Evolutionary conservation across 2,329 filamentous ascomycete species (phyloP).

Genomic region (Talaromyces sp.): DNA sequence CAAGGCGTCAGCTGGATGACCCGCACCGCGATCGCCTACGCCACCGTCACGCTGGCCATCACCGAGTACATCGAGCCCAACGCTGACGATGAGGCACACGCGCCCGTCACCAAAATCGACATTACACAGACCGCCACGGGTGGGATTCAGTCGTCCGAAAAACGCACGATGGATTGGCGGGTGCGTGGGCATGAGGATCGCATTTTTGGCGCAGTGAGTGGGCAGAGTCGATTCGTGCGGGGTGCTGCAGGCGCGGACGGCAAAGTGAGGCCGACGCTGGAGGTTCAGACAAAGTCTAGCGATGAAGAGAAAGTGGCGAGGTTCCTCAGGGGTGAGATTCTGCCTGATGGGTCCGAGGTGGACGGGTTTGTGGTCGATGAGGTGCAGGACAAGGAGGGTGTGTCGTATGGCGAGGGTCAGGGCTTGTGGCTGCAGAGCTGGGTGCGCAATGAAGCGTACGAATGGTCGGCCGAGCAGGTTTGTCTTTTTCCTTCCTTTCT

Average conservation of each 20-base stretch:
- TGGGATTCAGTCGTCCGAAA: slow-evolving; percentile 61
- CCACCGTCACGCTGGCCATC: slow-evolving; percentile 62
- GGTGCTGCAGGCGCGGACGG: slow-evolving; percentile 27
- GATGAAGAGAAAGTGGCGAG: slow-evolving; percentile 28
- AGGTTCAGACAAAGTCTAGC: slow-evolving; percentile 31
- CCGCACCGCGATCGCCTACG: slow-evolving; percentile 65
- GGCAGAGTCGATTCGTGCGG: slow-evolving; percentile 50
- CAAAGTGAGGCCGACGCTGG: slow-evolving; percentile 29
- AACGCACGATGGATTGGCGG: slow-evolving; percentile 52
- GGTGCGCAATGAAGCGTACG: slow-evolving; percentile 42
- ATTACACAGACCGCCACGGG: slow-evolving; percentile 68
- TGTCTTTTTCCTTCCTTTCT: slow-evolving; percentile 3
- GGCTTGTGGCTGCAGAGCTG: slow-evolving; percentile 45
- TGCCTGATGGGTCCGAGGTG: slow-evolving; percentile 49
- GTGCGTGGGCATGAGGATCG: slow-evolving; percentile 66
- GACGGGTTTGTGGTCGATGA: slow-evolving; percentile 57
- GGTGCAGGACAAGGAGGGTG: slow-evolving; percentile 6
- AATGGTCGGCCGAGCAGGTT: slow-evolving; percentile 54
- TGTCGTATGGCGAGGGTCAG: slow-evolving; percentile 27
- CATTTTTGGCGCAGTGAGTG: slow-evolving; percentile 69
- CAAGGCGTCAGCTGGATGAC: slow-evolving; percentile 68
- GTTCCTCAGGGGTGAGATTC: slow-evolving; percentile 36
- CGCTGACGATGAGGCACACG: slow-evolving; percentile 26
- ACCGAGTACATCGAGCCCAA: slow-evolving; percentile 50
- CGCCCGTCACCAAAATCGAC: slow-evolving; percentile 56